These are phyloP conservation scores for Peronospora destructor DNA, from an alignment of 352 stramenopile genomes.

Conservation along the genomic window DNA sequence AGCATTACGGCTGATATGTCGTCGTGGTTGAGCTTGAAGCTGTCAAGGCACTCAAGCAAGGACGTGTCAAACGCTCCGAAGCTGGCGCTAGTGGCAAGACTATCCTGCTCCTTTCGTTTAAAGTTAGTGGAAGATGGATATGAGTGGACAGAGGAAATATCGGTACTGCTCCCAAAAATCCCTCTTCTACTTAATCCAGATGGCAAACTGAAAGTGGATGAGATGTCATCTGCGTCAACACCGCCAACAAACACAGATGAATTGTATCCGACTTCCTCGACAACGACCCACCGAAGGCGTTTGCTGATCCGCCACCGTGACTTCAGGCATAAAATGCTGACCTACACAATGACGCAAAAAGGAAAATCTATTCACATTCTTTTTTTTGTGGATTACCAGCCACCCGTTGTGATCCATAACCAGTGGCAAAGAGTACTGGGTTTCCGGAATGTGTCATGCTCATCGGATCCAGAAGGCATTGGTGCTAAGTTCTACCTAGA, in stretches of 20 bases:
- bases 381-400: constrained; percentile 63
- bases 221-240: constrained; percentile 13
- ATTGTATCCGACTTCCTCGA: constrained; percentile 41
- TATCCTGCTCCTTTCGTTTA: constrained; percentile 47
- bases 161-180: constrained; percentile 33
- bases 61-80: constrained; percentile 22
- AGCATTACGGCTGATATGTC: constrained; percentile 43
- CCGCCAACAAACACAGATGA: constrained; percentile 6
- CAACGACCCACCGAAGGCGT: constrained; percentile 40
- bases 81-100: constrained; percentile 27
- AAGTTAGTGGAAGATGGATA: constrained; percentile 28
- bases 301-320: constrained; percentile 47
- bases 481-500: constrained; percentile 53
- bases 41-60: constrained; percentile 36
- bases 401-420: constrained; percentile 61
- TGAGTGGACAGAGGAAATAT: constrained; percentile 47
- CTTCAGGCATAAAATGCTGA: constrained; percentile 58
- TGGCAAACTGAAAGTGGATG: constrained; percentile 24
- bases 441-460: constrained; percentile 40
- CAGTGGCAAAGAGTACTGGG: constrained; percentile 45
- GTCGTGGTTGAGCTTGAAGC: constrained; percentile 47
- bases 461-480: constrained; percentile 46
- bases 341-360: constrained; percentile 54
- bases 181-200: constrained; percentile 28
- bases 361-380: constrained; percentile 47